Conservation (phyloP, 2,329 filamentous ascomycete genomes). For the Xylogone sp. region DNA sequence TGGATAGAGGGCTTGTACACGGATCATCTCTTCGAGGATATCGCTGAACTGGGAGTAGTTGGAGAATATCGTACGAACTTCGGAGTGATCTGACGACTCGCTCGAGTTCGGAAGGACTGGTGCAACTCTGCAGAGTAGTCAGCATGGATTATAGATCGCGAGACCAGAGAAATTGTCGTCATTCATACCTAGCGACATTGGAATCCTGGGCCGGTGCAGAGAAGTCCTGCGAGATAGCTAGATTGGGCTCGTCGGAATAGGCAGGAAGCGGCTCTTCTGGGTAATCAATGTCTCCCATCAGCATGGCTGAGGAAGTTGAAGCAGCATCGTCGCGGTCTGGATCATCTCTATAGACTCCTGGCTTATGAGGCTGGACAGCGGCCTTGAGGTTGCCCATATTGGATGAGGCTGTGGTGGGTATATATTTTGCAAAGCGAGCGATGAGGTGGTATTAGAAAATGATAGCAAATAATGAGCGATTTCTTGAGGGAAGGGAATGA, state of each 20-base stretch:
- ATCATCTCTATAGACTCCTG: conserved; percentile 15
- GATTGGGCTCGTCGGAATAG: conserved; percentile 11
- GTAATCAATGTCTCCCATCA: conserved; percentile 17
- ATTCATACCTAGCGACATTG: background rate
- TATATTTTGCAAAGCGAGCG: background rate
- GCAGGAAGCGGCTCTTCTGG: conserved; percentile 14
- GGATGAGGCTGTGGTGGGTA: background rate
- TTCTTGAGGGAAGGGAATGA: background rate
- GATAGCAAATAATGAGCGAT: too few species aligned
- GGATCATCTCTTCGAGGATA: conserved; percentile 21
- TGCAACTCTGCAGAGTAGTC: conserved; percentile 8
- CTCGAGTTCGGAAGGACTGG: conserved; percentile 20
- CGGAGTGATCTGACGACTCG: conserved; percentile 15
- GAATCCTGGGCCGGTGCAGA: background rate
- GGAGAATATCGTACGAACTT: conserved; percentile 23
- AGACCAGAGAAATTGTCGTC: background rate
- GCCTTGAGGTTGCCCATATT: conserved; percentile 1
- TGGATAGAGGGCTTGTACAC: conserved; percentile 21
- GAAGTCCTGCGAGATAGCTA: background rate
- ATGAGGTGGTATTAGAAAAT: too few species aligned
- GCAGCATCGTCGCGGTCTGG: conserved; percentile 17
- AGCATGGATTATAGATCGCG: too few species aligned
- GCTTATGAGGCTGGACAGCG: background rate
- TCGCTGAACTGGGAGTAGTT: conserved; percentile 19
- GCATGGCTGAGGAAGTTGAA: conserved; percentile 17